phyloP scores from a whole-genome alignment of 2,329 filamentous ascomycete genomes.

The Trematosphaeria pertusa region DNA sequence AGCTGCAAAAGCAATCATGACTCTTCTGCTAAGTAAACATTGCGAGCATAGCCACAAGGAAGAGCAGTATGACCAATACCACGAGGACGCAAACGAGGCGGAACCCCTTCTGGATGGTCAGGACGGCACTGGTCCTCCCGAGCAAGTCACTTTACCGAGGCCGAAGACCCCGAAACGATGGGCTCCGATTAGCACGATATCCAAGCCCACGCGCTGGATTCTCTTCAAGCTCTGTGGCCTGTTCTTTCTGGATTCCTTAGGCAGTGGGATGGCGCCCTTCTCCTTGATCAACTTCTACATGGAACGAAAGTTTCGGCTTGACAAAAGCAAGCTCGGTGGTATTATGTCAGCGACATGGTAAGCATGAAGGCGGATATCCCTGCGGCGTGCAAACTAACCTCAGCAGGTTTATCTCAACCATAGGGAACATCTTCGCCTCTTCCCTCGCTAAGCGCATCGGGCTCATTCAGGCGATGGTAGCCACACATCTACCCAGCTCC shows the following conservation, averaged over 20 bases:
- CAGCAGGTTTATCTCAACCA: conserved; percentile 39
- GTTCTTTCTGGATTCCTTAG: conserved; percentile 73
- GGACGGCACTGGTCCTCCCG: not conserved
- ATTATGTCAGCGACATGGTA: conserved; percentile 58
- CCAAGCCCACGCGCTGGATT: conserved; percentile 60
- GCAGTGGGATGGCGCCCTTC: conserved; percentile 69
- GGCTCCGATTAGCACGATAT: conserved; percentile 61
- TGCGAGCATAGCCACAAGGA: conserved; percentile 43
- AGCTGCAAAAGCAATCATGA: conserved; percentile 46
- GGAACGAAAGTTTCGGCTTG: conserved; percentile 63
- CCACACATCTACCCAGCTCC: conserved; percentile 45
- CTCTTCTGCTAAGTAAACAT: conserved; percentile 45
- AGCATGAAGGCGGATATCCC: not conserved
- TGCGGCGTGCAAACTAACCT: not conserved
- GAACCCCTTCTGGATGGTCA: conserved; percentile 34
- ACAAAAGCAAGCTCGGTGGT: conserved; percentile 61
- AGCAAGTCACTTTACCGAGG: conserved; percentile 19
- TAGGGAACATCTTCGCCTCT: conserved; percentile 40
- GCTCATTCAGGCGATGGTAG: conserved; percentile 55
- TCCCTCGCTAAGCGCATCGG: conserved; percentile 68
- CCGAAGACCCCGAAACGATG: conserved; percentile 25
- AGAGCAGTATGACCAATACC: conserved; percentile 10
- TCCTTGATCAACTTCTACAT: conserved; percentile 61
- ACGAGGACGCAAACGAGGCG: conserved; percentile 18
- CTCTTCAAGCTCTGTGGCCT: conserved; percentile 70